Conservation (phyloP, 441 rosid species). For the Pelargonium citronellum region DNA sequence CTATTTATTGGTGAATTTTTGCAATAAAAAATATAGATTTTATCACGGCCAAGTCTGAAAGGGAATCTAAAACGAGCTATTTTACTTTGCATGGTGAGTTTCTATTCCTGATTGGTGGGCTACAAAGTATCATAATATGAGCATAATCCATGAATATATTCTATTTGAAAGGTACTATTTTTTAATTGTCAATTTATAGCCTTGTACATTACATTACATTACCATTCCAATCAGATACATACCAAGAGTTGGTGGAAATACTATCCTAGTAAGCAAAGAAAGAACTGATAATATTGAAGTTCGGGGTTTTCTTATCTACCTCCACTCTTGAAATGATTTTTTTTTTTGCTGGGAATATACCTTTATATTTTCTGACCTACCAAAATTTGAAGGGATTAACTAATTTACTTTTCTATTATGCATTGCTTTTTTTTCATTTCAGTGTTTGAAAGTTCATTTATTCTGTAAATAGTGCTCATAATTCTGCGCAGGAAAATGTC, state of each 20-base stretch:
- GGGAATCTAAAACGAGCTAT: constrained; percentile 1
- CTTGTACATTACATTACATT: background rate
- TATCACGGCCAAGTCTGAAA: constrained; percentile 1
- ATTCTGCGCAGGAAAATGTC: background rate
- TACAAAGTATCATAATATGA: background rate
- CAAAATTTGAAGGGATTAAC: background rate
- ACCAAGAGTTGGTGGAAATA: background rate
- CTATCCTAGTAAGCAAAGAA: background rate
- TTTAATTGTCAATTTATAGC: background rate
- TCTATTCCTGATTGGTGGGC: background rate
- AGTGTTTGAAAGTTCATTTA: background rate
- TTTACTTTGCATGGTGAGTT: constrained; percentile 8
- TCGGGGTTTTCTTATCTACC: background rate
- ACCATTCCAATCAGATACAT: background rate
- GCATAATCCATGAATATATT: background rate
- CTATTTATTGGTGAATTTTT: background rate
- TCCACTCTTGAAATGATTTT: background rate
- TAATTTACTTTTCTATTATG: background rate
- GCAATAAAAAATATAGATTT: background rate
- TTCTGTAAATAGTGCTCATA: background rate
- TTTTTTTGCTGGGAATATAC: background rate
- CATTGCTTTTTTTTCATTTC: background rate
- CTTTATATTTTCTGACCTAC: background rate
- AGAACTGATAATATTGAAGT: background rate
- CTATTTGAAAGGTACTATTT: background rate